Evolutionary conservation across 371 early-diverging fungal genomes (phyloP), one percentile per base, ranked within the genome.

Genomic region (Cladochytrium tenue): DNA sequence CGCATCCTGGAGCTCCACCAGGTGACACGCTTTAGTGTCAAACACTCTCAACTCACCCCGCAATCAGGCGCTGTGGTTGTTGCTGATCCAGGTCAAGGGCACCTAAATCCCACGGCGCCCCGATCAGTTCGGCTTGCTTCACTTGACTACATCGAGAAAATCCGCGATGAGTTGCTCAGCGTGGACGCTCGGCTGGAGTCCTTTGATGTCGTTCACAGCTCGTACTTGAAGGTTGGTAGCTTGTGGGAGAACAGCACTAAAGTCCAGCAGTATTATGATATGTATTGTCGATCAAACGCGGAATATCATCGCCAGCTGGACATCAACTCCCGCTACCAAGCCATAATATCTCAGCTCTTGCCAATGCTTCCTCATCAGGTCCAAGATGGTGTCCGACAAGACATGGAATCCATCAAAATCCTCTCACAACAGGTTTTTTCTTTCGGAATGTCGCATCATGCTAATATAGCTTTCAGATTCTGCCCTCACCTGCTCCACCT

Each of bases 281-380:
- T 60, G 10, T 53, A 53, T 28, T 32, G 60, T 10, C 64, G 53
- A n/a, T 25, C 33, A 3, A 36, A 53, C 56, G 10, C 28, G 5
- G 66, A 66, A 13, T 20, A 35, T 26, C 43, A 36, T 17, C 53
- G 56, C 17, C 58, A 66, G 10, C 5, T 52, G 23, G 66, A 66
- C 53, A 60, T 66, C 56, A 66, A 66, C 50, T 32, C 30, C 31
- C 60, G 66, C 3, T 66, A 66, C 56, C 66, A 66, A 32, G 66
- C 66, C 13, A 66, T 66, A 17, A 66, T 66, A 13, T 56, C 27
- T 25, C 66, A 66, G 60, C 62, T 66, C 20, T 51, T 66, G 2
- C 66, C 66, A 2, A 66, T 66, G 66, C 60, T 66, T 25, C 3
- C 66, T 23, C 60, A 59, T 28, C 25, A 7, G 17, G 66, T 66